These are phyloP conservation scores for slime mould (Dictyostelium discoideum) DNA, from an alignment of 78 protist genomes.

Conservation along the genomic window dicty_2.7 NC_007089.4:2325501-2326000, in stretches of 20 bases:
- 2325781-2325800: not conserved
- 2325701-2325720: not conserved
- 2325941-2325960: slow-evolving; percentile 21
- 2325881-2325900: not conserved
- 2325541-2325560: slow-evolving; percentile 7
- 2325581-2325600: not conserved
- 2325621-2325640: not conserved
- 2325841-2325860: not conserved
- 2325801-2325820: not conserved
- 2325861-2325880: not conserved
- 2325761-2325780: slow-evolving; percentile 1
- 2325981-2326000: slow-evolving; percentile 49
- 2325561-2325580: not conserved
- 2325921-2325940: slow-evolving; percentile 24
- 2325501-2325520: no score
- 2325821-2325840: not conserved
- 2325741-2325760: slow-evolving; percentile 22
- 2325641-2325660: not conserved
- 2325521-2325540: not conserved
- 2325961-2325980: slow-evolving; percentile 21
- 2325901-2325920: slow-evolving; percentile 23
- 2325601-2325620: not conserved
- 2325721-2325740: not conserved
- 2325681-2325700: not conserved
- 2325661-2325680: not conserved